Conservation (phyloP, 495 filamentous ascomycete genomes). For the Letharia columbiana region DNA sequence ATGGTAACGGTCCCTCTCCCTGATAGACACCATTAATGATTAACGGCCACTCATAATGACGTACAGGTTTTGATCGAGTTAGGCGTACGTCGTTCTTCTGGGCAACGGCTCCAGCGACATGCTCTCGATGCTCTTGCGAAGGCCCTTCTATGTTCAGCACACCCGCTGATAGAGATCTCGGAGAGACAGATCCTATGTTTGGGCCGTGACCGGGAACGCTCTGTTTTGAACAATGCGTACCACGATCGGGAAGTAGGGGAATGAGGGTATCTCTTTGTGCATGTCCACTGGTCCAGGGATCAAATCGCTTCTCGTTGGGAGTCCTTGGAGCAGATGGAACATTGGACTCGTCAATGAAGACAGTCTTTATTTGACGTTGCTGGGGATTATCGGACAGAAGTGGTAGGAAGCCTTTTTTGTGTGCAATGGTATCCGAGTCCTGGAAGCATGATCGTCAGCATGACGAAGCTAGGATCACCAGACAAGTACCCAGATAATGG, state of each 20-base stretch:
- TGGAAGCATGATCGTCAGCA: neutral
- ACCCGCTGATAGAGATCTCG: neutral
- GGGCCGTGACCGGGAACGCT: neutral
- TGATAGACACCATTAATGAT: neutral
- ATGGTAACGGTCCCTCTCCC: neutral
- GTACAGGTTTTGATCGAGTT: neutral
- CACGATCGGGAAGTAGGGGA: neutral
- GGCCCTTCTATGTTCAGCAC: neutral
- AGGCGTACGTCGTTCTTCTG: neutral
- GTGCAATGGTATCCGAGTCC: neutral
- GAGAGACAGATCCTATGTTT: neutral
- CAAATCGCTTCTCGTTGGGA: neutral
- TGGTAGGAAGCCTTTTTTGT: neutral
- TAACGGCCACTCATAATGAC: neutral
- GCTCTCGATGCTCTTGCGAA: neutral
- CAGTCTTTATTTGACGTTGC: neutral
- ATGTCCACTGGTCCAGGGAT: neutral
- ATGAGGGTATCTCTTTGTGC: neutral
- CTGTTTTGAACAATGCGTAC: neutral
- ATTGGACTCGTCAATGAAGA: neutral
- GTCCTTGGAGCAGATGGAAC: neutral
- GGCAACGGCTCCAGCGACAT: neutral
- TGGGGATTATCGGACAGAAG: neutral
- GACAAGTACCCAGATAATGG: neutral
- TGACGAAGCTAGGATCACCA: neutral